Conservation (phyloP, 2,329 filamentous ascomycete genomes). For the Alternaria arborescens region DNA sequence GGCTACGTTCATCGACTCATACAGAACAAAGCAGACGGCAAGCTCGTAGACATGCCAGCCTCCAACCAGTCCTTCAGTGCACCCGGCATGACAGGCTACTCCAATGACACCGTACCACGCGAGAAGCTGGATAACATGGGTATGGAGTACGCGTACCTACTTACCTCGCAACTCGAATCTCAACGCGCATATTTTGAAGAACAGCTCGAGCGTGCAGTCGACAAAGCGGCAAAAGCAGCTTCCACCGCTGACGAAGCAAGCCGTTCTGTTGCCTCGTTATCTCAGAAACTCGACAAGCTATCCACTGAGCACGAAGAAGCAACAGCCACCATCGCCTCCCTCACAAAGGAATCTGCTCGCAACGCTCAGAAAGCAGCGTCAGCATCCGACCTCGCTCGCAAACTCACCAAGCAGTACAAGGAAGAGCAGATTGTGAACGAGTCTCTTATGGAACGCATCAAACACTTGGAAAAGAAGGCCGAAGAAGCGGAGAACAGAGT, state of each 20-base stretch:
- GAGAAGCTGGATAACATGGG: conserved; percentile 81
- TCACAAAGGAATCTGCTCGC: conserved; percentile 77
- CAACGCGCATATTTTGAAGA: conserved; percentile 96
- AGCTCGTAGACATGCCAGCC: conserved; percentile 86
- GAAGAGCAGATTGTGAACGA: conserved; percentile 89
- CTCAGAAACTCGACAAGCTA: conserved; percentile 62
- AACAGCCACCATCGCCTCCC: conserved; percentile 66
- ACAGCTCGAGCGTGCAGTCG: conserved; percentile 84
- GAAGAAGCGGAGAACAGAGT: conserved; percentile 62
- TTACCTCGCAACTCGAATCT: conserved; percentile 91
- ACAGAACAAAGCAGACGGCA: conserved; percentile 90
- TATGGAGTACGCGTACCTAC: conserved; percentile 91
- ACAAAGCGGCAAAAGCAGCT: conserved; percentile 82
- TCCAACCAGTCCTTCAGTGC: conserved; percentile 37
- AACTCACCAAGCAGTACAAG: conserved; percentile 76
- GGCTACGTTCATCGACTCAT: conserved; percentile 96
- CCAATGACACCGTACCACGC: conserved; percentile 74
- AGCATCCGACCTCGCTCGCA: conserved; percentile 78
- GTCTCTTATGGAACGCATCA: conserved; percentile 82
- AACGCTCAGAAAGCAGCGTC: conserved; percentile 67
- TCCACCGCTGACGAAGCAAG: conserved; percentile 70
- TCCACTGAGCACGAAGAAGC: conserved; percentile 62
- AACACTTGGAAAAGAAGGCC: conserved; percentile 69
- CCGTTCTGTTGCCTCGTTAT: conserved; percentile 58
- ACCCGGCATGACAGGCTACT: conserved; percentile 55